Evolutionary conservation across 73 alveolate genomes (phyloP).

Genomic region (Chromera velia): DNA sequence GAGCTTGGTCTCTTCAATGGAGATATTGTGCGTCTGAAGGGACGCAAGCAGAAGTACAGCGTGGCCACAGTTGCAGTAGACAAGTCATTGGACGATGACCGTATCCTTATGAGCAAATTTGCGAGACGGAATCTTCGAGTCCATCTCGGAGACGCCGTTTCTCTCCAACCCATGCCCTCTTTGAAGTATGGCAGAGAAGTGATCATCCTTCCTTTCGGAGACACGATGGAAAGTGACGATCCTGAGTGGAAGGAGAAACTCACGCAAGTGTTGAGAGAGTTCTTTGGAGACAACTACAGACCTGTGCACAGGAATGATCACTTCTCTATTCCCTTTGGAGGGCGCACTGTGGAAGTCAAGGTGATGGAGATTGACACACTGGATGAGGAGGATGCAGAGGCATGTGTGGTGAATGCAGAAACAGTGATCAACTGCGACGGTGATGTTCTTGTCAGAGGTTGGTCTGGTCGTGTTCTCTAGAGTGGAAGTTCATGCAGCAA

Average conservation of each 20-base stretch:
- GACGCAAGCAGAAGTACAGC: not conserved
- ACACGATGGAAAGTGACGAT: not conserved
- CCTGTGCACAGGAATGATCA: not conserved
- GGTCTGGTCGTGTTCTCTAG: too few species aligned
- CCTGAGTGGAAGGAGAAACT: not conserved
- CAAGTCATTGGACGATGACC: not conserved
- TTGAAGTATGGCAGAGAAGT: not conserved
- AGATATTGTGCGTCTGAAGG: not conserved
- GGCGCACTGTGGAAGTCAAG: not conserved
- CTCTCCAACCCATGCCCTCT: not conserved
- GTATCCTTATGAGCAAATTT: not conserved
- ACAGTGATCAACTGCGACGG: not conserved
- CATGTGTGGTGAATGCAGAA: not conserved
- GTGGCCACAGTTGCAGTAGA: not conserved
- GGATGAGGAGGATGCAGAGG: not conserved
- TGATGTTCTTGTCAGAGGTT: not conserved
- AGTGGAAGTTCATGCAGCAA: too few species aligned
- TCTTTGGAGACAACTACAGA: not conserved
- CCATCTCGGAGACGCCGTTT: not conserved
- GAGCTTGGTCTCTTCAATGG: not conserved
- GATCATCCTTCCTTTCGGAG: not conserved
- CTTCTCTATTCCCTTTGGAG: not conserved
- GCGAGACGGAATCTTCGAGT: not conserved
- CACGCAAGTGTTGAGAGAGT: not conserved
- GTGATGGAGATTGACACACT: not conserved